Percentiles rank a stretch among this genome's conserved stretches.
These are phyloP conservation scores for Sugiyamaella paludigena DNA, from an alignment of 1,139 yeast species.

Conservation along the genomic window DNA sequence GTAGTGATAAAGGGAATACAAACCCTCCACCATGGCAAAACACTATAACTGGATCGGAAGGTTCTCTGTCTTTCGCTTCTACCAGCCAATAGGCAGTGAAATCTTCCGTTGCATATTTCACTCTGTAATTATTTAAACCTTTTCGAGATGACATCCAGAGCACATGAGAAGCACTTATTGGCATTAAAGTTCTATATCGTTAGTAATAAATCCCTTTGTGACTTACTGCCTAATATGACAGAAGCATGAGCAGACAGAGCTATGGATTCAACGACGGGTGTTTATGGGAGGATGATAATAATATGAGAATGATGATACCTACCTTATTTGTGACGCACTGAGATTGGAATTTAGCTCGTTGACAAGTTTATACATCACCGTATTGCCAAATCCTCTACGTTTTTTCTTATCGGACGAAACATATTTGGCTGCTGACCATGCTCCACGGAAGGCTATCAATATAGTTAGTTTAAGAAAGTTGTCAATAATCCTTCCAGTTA, in stretches of 20 bases:
- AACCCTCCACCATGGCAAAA: constrained; percentile 48
- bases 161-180: constrained; percentile 2
- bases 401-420: not conserved
- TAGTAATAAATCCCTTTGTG: too few species aligned
- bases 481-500: too few species aligned
- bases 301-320: too few species aligned
- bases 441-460: constrained; percentile 4
- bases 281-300: too few species aligned
- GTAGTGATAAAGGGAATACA: constrained; percentile 36
- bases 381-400: constrained; percentile 5
- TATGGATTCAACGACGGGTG: not conserved
- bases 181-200: constrained; percentile 5
- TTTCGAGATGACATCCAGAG: not conserved
- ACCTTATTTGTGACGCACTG: constrained; percentile 9
- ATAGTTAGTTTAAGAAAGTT: too few species aligned
- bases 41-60: constrained; percentile 30
- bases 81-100: constrained; percentile 26
- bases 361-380: constrained; percentile 2
- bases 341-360: constrained; percentile 9
- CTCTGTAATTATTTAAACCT: constrained; percentile 5
- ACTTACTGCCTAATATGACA: not conserved
- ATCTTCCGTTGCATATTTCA: not conserved
- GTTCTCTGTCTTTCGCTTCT: constrained; percentile 26
- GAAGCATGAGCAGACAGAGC: not conserved
- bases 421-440: constrained; percentile 4